Percentiles rank a stretch among this genome's conserved stretches.
phyloP scores from a whole-genome alignment of 176 grass and related monocot genomes.

The Pontederia crassipes region DNA sequence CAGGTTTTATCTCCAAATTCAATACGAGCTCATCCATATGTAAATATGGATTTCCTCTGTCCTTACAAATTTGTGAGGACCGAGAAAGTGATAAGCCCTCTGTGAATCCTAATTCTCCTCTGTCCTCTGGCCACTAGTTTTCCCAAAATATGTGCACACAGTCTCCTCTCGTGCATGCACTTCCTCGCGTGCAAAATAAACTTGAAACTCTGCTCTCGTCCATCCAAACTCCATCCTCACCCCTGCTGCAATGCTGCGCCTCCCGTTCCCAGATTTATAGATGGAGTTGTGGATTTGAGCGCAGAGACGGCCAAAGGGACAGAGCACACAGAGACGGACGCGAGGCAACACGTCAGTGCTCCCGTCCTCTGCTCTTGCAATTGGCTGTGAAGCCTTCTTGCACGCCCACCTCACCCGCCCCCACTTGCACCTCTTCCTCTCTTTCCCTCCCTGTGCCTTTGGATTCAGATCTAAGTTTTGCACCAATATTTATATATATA shows the following conservation, averaged over 20 bases:
- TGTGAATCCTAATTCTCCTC: too few species aligned
- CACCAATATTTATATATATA: neutral
- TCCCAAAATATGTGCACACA: too few species aligned
- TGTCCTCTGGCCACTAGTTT: too few species aligned
- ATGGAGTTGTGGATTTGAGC: neutral
- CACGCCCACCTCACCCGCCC: neutral
- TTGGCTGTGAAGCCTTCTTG: neutral
- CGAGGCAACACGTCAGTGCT: neutral
- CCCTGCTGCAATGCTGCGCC: neutral
- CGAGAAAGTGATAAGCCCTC: constrained; percentile 29
- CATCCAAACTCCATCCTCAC: constrained; percentile 12
- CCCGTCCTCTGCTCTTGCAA: neutral
- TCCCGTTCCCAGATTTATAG: neutral
- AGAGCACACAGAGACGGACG: neutral
- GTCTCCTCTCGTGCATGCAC: too few species aligned
- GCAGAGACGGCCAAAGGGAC: neutral
- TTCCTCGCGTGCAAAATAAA: too few species aligned
- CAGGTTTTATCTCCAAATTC: too few species aligned
- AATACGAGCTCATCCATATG: too few species aligned
- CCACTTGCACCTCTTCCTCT: neutral
- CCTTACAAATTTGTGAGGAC: constrained; percentile 23
- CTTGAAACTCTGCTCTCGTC: neutral
- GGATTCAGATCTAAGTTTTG: neutral
- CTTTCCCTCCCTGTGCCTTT: neutral
- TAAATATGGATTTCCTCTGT: neutral